Conservation (phyloP, 164 flowering plant genomes). For the Pachysandra terminalis region DNA sequence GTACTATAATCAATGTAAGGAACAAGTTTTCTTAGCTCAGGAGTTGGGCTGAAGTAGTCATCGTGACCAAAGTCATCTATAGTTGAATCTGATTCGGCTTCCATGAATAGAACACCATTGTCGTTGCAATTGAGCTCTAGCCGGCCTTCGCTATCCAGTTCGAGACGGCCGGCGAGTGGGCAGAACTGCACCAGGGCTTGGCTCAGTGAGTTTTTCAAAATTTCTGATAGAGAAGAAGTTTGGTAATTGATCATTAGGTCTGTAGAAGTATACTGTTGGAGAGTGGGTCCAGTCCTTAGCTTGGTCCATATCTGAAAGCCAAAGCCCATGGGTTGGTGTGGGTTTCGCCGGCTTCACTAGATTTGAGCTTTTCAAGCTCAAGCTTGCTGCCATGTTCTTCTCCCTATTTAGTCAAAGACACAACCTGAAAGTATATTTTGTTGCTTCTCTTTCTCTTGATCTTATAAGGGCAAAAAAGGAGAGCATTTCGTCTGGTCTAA, state of each 20-base stretch:
- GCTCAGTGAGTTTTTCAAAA: slow-evolving; percentile 28
- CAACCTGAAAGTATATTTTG: too few species aligned
- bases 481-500: too few species aligned
- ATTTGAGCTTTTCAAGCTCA: not conserved
- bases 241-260: not conserved
- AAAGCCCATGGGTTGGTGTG: slow-evolving; percentile 1
- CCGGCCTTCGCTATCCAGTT: slow-evolving; percentile 22
- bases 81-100: slow-evolving; percentile 32
- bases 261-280: slow-evolving; percentile 23
- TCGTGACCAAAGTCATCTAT: slow-evolving; percentile 29
- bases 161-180: slow-evolving; percentile 48
- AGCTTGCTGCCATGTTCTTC: too few species aligned
- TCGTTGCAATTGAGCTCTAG: slow-evolving; percentile 46
- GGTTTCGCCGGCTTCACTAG: slow-evolving; percentile 15
- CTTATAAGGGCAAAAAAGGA: too few species aligned
- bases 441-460: too few species aligned
- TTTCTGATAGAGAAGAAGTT: not conserved
- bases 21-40: slow-evolving; percentile 19
- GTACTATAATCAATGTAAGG: slow-evolving; percentile 33
- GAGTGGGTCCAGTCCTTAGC: slow-evolving; percentile 6
- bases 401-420: too few species aligned
- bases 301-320: slow-evolving; percentile 17
- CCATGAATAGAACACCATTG: slow-evolving; percentile 31
- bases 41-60: slow-evolving; percentile 21
- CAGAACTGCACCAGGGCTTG: slow-evolving; percentile 29